A percentile compares a stretch with the other conserved stretches of the same genome.
Conservation (phyloP, 1,284 basidiomycete species). For the Trametes polyzona region DNA sequence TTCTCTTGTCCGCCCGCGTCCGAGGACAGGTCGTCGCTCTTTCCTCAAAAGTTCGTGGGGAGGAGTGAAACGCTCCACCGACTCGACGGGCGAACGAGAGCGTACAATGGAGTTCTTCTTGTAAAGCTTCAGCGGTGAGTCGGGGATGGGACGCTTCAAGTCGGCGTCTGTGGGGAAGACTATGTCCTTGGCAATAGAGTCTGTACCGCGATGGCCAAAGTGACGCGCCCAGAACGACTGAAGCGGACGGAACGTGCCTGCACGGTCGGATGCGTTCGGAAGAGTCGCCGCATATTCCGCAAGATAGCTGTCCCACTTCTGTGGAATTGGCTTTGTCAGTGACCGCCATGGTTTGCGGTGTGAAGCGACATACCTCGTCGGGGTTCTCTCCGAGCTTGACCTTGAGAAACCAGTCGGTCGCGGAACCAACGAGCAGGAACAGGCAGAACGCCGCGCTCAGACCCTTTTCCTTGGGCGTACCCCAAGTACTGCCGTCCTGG, state of each 20-base stretch:
- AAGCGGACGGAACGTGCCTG: slow-evolving; percentile 49
- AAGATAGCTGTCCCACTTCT: slow-evolving; percentile 75
- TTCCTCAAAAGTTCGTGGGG: slow-evolving; percentile 30
- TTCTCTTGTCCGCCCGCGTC: slow-evolving; percentile 40
- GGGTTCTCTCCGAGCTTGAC: slow-evolving; percentile 65
- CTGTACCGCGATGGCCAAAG: slow-evolving; percentile 36
- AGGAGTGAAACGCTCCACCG: slow-evolving; percentile 19
- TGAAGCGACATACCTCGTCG: slow-evolving; percentile 53
- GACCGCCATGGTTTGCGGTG: neutral
- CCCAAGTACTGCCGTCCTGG: slow-evolving; percentile 52
- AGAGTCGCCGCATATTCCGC: slow-evolving; percentile 59
- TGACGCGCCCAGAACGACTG: slow-evolving; percentile 55
- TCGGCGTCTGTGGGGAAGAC: slow-evolving; percentile 38
- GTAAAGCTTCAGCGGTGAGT: slow-evolving; percentile 28
- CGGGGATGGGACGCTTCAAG: slow-evolving; percentile 29
- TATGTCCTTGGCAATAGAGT: slow-evolving; percentile 26
- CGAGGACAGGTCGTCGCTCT: slow-evolving; percentile 27
- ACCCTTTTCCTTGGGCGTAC: slow-evolving; percentile 55
- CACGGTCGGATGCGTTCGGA: slow-evolving; percentile 42
- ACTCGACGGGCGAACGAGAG: neutral
- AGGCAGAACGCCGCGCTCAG: slow-evolving; percentile 60
- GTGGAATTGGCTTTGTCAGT: slow-evolving; percentile 1
- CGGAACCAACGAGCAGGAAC: slow-evolving; percentile 51
- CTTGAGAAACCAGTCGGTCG: slow-evolving; percentile 57
- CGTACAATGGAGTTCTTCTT: slow-evolving; percentile 26